Base-by-base conservation (phyloP, 768 basidiomycete genomes). In the Pisolithus microcarpus region DNA sequence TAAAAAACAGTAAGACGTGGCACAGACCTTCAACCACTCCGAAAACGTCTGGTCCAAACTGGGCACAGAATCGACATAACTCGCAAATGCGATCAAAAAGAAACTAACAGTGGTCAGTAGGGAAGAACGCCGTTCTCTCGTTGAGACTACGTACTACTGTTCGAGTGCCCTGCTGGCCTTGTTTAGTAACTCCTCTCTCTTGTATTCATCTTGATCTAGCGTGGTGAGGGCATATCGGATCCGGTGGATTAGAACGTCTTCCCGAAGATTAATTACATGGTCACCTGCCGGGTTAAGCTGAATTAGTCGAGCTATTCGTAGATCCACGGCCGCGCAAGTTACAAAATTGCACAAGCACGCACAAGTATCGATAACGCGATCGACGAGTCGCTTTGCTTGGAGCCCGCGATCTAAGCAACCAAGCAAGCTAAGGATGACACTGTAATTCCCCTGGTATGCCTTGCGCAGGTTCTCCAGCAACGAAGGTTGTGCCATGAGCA, bases 61-160 rank as follows among this genome's bases (percentile, higher is more conserved):
- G 11, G 83, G 77, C 24, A 76, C 74, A 48, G 85, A 79, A 51
- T 83, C 80, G 5, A 95, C 83, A 58, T 87, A 99, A 53, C 84
- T 89, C 2, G 93, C 87, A 60, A 97, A 99, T 0, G 87, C 88
- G 52, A 98, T 87, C 58, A 93, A 81, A 70, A 97, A 97, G 72
- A 95, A 96, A 66, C 89, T 92, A 2, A 19, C 5, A n/a, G 11
- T 51, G 26, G 49, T 52, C 10, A 18, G 24, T 34, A 49, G 26
- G 34, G 42, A 48, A 11, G 34, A 34, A 34, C 13, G 18, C 47
- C 24, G 28, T 10, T 28, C 23, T 47, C 23, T 42, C 42, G 49
- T n/a, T 7, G n/a, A 40, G 34, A 15, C 31, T 2, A 68, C 84
- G n/a, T 57, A 90, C 90, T 93, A 94, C 78, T 92, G 91, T 69